These are phyloP conservation scores for Clavariopsis aquatica DNA, from an alignment of 495 filamentous ascomycete genomes.

Conservation along the genomic window DNA sequence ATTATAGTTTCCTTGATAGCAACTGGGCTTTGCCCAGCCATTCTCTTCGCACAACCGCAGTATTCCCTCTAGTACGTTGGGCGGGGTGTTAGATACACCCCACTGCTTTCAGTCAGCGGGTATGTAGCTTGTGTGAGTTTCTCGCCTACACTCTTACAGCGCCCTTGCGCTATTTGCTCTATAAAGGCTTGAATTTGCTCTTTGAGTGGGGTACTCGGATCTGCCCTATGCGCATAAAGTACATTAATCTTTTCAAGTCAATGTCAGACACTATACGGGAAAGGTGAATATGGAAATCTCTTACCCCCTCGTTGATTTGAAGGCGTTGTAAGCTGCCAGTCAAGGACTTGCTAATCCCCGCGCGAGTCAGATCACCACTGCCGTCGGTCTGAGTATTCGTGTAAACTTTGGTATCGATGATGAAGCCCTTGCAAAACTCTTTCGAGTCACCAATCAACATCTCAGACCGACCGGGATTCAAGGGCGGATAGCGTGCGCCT, in stretches of 20 bases:
- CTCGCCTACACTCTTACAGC: conserved; percentile 13
- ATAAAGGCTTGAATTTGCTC: conserved; percentile 8
- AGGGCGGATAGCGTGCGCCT: conserved; percentile 51
- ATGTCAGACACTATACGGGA: neutral
- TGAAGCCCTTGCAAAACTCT: conserved; percentile 41
- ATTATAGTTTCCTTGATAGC: conserved; percentile 34
- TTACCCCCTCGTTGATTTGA: conserved; percentile 4
- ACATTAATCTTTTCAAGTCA: conserved; percentile 2
- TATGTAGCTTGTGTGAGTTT: conserved; percentile 4
- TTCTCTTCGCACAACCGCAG: conserved; percentile 27
- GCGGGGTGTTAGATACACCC: conserved; percentile 29
- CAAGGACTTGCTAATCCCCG: conserved; percentile 12
- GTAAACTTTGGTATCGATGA: conserved; percentile 50
- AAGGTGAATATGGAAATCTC: neutral
- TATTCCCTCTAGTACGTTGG: conserved; percentile 12
- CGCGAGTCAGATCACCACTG: conserved; percentile 13
- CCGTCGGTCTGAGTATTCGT: conserved; percentile 11
- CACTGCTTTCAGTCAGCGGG: conserved; percentile 1
- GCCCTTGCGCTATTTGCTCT: conserved; percentile 9
- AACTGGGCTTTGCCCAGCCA: conserved; percentile 22
- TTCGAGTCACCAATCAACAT: conserved; percentile 47
- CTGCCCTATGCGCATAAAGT: conserved; percentile 15
- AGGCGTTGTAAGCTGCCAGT: conserved; percentile 8
- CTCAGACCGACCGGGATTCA: conserved; percentile 49
- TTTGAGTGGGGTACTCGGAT: conserved; percentile 10